Evolutionary conservation across 1,284 basidiomycete genomes (phyloP).

Genomic region (Ustilago cynodontis): DNA sequence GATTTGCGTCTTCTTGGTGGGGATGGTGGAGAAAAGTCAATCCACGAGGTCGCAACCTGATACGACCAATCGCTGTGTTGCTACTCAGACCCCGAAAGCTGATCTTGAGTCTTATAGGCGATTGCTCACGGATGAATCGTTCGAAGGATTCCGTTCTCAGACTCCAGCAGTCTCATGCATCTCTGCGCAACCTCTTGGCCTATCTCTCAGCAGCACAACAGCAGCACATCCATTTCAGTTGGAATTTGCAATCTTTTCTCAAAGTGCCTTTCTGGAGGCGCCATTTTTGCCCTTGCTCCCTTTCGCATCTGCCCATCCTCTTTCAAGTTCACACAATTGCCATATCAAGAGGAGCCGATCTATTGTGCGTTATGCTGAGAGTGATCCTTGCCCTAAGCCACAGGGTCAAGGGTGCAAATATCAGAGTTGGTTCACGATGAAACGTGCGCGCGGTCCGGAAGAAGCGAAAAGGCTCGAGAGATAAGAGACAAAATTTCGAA

Average conservation of each 20-base stretch:
- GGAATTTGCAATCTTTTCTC: constrained; percentile 7
- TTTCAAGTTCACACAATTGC: no score
- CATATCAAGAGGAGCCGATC: no score
- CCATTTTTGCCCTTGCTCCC: background rate
- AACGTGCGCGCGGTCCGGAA: background rate
- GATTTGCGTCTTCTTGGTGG: background rate
- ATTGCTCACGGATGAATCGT: background rate
- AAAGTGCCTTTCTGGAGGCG: background rate
- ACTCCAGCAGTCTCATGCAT: background rate
- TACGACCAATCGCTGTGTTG: background rate
- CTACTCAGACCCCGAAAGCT: background rate
- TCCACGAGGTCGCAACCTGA: background rate
- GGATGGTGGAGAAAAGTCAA: constrained; percentile 4
- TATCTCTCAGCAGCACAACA: background rate
- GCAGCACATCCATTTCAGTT: background rate
- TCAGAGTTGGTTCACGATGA: background rate
- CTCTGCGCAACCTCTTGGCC: background rate
- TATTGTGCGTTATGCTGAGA: no score
- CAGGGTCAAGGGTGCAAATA: background rate
- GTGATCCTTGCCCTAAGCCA: no score
- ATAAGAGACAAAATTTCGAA: background rate
- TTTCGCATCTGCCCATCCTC: background rate
- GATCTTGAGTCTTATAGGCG: background rate
- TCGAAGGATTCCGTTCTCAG: constrained; percentile 2
- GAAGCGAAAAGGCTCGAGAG: background rate